These are phyloP conservation scores for Cladosporium sp. DNA, from an alignment of 2,329 filamentous ascomycete species.

Conservation along the genomic window DNA sequence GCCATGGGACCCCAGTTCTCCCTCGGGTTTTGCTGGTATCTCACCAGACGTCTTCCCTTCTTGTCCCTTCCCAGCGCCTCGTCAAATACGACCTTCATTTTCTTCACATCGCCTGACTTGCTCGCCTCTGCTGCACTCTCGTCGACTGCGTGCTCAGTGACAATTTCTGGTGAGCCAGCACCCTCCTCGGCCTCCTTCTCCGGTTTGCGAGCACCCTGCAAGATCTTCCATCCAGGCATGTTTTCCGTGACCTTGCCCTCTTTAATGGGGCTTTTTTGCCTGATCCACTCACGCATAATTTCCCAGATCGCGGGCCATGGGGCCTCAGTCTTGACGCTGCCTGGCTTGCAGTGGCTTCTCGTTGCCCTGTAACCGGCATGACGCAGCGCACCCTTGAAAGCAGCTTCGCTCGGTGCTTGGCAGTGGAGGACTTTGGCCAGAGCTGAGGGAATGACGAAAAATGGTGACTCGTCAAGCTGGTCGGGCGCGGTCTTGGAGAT, in stretches of 20 bases:
- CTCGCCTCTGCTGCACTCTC: conserved; percentile 5
- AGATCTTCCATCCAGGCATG: conserved; percentile 67
- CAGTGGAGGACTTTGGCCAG: conserved; percentile 75
- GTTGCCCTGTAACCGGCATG: conserved; percentile 77
- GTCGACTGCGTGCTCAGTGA: conserved; percentile 15
- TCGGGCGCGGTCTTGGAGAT: conserved; percentile 54
- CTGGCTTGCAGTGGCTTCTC: conserved; percentile 81
- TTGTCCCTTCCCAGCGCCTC: conserved; percentile 69
- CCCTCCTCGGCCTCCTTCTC: conserved; percentile 24
- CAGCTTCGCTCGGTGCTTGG: conserved; percentile 70
- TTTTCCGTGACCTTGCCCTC: conserved; percentile 62
- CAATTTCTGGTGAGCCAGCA: conserved; percentile 18
- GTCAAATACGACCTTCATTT: conserved; percentile 69
- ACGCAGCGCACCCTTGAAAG: conserved; percentile 74
- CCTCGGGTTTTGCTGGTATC: conserved; percentile 85
- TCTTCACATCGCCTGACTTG: conserved; percentile 24
- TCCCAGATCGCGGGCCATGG: conserved; percentile 89
- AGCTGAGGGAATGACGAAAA: conserved; percentile 75
- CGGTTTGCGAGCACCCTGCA: conserved; percentile 32
- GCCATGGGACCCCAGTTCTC: conserved; percentile 90
- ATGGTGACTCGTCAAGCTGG: conserved; percentile 67
- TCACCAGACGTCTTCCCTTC: conserved; percentile 60
- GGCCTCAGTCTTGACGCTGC: conserved; percentile 89
- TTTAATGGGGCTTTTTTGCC: conserved; percentile 74
- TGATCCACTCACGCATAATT: conserved; percentile 85